phyloP scores from a whole-genome alignment of 257 asterid genomes.

The Schizonepeta tenuifolia region DNA sequence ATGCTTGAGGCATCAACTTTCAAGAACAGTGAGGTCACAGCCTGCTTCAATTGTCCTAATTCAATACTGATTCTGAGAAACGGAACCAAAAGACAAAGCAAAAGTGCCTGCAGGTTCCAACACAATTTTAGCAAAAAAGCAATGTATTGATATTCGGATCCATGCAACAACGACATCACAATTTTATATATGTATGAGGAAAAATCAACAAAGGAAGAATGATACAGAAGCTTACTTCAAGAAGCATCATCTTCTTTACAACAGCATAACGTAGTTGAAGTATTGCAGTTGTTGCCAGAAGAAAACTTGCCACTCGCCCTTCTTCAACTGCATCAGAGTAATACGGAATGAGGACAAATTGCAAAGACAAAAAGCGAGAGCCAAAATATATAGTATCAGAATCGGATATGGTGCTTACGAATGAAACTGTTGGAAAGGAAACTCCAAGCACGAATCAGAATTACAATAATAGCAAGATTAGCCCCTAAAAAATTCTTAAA shows the following conservation, averaged over 20 bases:
- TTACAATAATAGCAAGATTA: constrained; percentile 54
- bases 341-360: constrained; percentile 31
- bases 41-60: constrained; percentile 66
- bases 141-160: constrained; percentile 11
- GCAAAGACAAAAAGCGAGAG: constrained; percentile 25
- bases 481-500: constrained; percentile 46
- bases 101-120: constrained; percentile 65
- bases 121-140: constrained; percentile 26
- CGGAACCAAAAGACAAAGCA: constrained; percentile 72
- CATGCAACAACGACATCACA: constrained; percentile 7
- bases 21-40: constrained; percentile 61
- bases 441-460: constrained; percentile 86
- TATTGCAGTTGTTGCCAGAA: constrained; percentile 85
- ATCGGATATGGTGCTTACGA: constrained; percentile 55
- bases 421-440: constrained; percentile 94
- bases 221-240: constrained; percentile 57
- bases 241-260: constrained; percentile 57
- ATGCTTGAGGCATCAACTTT: constrained; percentile 64
- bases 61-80: constrained; percentile 80
- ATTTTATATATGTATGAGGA: constrained; percentile 4
- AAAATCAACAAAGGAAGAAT: background rate
- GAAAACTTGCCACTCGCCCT: constrained; percentile 92
- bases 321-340: constrained; percentile 80
- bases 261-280: constrained; percentile 70
- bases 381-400: constrained; percentile 22